Conservation (phyloP, 768 basidiomycete genomes). For the Suillus placidus region DNA sequence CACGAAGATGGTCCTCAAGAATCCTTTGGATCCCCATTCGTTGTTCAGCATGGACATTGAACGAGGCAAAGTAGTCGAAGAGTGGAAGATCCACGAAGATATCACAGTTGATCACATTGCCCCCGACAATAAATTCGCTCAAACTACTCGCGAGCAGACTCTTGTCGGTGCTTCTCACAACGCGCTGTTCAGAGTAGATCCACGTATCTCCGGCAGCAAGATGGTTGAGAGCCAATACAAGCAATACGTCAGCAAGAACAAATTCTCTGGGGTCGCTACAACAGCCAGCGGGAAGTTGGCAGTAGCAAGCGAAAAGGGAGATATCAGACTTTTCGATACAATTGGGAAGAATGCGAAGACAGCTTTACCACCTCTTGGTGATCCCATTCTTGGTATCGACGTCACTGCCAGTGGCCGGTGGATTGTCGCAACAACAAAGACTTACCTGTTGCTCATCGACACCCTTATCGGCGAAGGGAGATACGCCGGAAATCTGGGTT, state of each 20-base stretch:
- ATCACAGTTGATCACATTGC: constrained; percentile 87
- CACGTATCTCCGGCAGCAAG: constrained; percentile 89
- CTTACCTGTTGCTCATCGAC: constrained; percentile 92
- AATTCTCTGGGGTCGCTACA: constrained; percentile 90
- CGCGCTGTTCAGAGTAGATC: constrained; percentile 96
- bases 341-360: constrained; percentile 99
- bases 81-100: constrained; percentile 96
- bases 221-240: constrained; percentile 95
- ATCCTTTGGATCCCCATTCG: constrained; percentile 77
- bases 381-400: constrained; percentile 94
- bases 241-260: constrained; percentile 94
- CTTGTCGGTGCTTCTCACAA: constrained; percentile 93
- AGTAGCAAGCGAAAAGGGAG: constrained; percentile 95
- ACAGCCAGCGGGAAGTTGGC: constrained; percentile 87
- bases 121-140: constrained; percentile 93
- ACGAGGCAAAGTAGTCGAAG: constrained; percentile 94
- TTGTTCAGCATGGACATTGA: constrained; percentile 92
- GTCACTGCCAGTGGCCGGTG: constrained; percentile 92
- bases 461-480: constrained; percentile 91
- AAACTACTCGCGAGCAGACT: constrained; percentile 89
- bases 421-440: constrained; percentile 94
- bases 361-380: constrained; percentile 90
- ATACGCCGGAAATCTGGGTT: constrained; percentile 81
- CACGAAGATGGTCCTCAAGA: constrained; percentile 91
- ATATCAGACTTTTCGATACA: constrained; percentile 91